A percentile compares a stretch with the other conserved stretches of the same genome.
phyloP scores from a whole-genome alignment of 2,329 filamentous ascomycete species.

The Blastomyces gilchristii region DNA sequence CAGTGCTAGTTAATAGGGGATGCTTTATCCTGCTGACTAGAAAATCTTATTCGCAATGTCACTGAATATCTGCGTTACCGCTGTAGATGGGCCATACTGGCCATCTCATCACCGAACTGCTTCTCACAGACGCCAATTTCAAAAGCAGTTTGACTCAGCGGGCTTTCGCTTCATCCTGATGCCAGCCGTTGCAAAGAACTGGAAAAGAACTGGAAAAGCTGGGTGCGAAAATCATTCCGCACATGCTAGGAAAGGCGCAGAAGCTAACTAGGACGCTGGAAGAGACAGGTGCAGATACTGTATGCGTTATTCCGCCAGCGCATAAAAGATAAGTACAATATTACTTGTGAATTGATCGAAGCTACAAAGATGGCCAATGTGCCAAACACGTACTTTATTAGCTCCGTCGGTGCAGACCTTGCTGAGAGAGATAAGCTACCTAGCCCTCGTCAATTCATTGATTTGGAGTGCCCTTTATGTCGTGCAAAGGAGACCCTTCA shows the following conservation, averaged over 20 bases:
- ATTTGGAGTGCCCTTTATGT: conserved; percentile 39
- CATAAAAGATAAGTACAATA: conserved; percentile 38
- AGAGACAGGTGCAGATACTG: conserved; percentile 37
- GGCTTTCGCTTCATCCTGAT: conserved; percentile 30
- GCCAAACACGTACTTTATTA: conserved; percentile 40
- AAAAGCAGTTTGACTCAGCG: conserved; percentile 32
- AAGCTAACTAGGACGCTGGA: conserved; percentile 33
- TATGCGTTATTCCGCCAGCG: conserved; percentile 43
- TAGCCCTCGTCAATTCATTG: conserved; percentile 42
- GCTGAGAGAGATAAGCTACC: conserved; percentile 42
- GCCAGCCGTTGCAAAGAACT: conserved; percentile 34
- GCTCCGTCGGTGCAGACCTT: conserved; percentile 42
- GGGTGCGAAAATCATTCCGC: conserved; percentile 36
- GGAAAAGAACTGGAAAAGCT: conserved; percentile 33
- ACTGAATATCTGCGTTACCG: conserved; percentile 41
- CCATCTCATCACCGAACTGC: conserved; percentile 42
- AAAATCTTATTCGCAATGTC: conserved; percentile 27
- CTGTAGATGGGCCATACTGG: conserved; percentile 44
- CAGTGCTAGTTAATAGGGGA: not conserved
- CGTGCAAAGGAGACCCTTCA: conserved; percentile 35
- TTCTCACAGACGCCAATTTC: conserved; percentile 38
- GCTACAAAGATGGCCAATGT: conserved; percentile 39
- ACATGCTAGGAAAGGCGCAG: conserved; percentile 34
- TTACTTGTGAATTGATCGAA: conserved; percentile 37
- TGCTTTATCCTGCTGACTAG: not conserved